Evolutionary conservation across 1,139 yeast genomes (phyloP).

Genomic region (Suhomyces wounanorum): DNA sequence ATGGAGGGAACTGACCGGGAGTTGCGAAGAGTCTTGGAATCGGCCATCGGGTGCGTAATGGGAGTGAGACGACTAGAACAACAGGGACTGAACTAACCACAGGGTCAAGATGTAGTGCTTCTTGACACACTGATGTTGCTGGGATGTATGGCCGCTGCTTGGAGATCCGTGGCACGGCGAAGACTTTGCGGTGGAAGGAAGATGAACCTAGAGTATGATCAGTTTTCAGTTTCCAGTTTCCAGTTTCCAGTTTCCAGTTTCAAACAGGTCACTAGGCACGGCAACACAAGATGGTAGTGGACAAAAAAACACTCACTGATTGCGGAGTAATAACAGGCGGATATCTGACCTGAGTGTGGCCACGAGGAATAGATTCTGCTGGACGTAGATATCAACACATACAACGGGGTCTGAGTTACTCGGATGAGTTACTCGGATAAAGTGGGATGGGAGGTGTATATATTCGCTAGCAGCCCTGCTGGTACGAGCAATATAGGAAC

Average conservation of each 20-base stretch:
- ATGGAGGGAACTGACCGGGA: conserved; percentile 12
- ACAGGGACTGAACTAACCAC: not conserved
- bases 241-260: too few relatives aligned
- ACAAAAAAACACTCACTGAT: not conserved
- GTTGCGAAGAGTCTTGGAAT: conserved; percentile 10
- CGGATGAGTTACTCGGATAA: not conserved
- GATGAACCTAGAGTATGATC: not conserved
- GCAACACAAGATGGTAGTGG: not conserved
- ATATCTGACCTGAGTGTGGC: not conserved
- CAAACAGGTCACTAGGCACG: not conserved
- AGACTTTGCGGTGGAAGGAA: not conserved
- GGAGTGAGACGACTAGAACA: not conserved
- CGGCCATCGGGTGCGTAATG: conserved; percentile 6
- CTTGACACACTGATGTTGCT: not conserved
- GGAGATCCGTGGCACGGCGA: not conserved
- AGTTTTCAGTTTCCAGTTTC: too few relatives aligned
- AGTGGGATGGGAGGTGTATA: not conserved
- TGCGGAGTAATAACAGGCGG: not conserved
- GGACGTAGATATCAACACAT: not conserved
- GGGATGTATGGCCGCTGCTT: not conserved
- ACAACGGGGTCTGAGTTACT: not conserved
- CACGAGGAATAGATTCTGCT: not conserved
- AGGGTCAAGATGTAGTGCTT: not conserved
- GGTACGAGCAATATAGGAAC: not conserved
- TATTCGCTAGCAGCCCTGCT: not conserved